A percentile compares a stretch with the other conserved stretches of the same genome.
Conservation (phyloP, 2,329 filamentous ascomycete species). For the Talaromyces sp. region DNA sequence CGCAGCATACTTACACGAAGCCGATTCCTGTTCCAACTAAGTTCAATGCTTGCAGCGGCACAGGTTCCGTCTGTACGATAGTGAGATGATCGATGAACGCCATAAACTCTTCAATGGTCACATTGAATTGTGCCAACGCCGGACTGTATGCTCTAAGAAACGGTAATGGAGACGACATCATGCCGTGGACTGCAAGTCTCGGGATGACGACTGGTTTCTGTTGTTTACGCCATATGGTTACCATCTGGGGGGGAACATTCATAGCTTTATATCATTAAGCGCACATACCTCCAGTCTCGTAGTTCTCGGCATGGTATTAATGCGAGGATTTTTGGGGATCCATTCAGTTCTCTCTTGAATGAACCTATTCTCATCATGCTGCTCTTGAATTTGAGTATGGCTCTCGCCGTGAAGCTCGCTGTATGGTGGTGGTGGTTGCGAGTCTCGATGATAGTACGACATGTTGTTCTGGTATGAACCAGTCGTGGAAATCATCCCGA, state of each 20-base stretch:
- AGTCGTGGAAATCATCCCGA: background rate
- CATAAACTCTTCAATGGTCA: background rate
- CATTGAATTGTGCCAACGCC: background rate
- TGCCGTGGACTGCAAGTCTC: constrained; percentile 10
- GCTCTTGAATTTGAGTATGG: background rate
- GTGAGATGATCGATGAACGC: constrained; percentile 10
- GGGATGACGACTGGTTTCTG: constrained; percentile 12
- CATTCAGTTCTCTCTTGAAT: background rate
- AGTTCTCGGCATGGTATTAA: background rate
- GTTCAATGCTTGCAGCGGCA: constrained; percentile 2
- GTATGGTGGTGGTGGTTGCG: background rate
- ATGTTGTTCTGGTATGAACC: background rate
- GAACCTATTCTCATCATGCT: background rate
- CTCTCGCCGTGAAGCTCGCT: background rate
- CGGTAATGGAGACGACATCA: constrained; percentile 12
- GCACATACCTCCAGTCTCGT: background rate
- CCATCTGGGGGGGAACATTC: background rate
- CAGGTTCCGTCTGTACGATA: constrained; percentile 9
- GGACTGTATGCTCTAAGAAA: constrained; percentile 12
- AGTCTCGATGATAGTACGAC: background rate
- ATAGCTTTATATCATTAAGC: background rate
- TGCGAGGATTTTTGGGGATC: background rate
- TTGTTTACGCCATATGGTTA: background rate
- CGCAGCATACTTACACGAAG: constrained; percentile 3
- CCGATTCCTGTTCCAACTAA: constrained; percentile 7